Evolutionary conservation across 73 alveolate species (phyloP), one percentile per base, ranked within the genome.

Genomic region (Stentor coeruleus): DNA sequence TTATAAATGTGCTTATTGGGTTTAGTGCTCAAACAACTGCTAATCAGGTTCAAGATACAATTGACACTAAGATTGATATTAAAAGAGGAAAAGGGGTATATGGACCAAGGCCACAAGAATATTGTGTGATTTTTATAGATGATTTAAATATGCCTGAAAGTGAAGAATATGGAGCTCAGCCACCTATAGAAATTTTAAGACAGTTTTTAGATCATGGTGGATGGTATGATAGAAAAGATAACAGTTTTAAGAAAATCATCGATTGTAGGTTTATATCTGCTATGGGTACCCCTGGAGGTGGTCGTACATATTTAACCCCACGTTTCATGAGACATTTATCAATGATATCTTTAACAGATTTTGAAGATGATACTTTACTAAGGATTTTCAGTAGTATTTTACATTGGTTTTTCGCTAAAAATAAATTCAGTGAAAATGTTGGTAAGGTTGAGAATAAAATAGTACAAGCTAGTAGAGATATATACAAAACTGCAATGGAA

Each of bases 261-360:
- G 98, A 97, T 80, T 90, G 96, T 39, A 88, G 94, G 84, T 94
- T 97, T 38, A 92, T 97, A 33, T 92, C 99, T 15, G 99, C 99
- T 20, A 98, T 98, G 99, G 99, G 99, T 0, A 99, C 99, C 1
- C 99, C 99, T 3, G 99, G 99, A 35, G 99, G 99, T 36, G 99
- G 99, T 39, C 92, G 98, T 72, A 95, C 99, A n/a, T 96, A 92
- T 91, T 94, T 98, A 76, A 96, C 99, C 26, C 98, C 99, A 58
- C 82, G 99, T 79, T 88, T 98, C 84, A 88, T 90, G 92, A 84
- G 99, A 41, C 99, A 98, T 85, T 91, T 98, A 85, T 90, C 91
- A 86, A 86, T 96, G 76, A 92, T 96, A 3, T 93, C 99, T 58
- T 95, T 95, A 83, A 94, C 98, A 30, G 95, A 94, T 77, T 91